A percentile compares a stretch with the other conserved stretches of the same genome.
phyloP scores from a whole-genome alignment of 2,329 filamentous ascomycete genomes.

The Verticillium zaregamsianum region DNA sequence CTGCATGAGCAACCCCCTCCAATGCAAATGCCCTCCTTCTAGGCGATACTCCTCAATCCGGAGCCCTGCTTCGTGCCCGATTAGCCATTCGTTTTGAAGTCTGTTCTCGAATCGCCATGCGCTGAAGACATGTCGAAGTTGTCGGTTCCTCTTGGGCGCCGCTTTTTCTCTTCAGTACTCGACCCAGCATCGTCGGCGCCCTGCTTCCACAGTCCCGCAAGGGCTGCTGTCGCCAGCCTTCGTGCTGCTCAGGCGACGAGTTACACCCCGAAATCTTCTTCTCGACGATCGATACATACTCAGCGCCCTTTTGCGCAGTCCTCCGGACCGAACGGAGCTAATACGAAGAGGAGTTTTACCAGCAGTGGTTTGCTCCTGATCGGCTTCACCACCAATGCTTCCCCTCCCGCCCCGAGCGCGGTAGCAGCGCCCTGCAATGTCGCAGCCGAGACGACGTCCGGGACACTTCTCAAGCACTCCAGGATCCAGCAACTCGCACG shows the following conservation, averaged over 20 bases:
- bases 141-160: constrained; percentile 26
- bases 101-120: constrained; percentile 22
- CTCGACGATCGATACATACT: constrained; percentile 8
- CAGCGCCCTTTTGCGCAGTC: constrained; percentile 4
- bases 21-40: not conserved
- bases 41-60: not conserved
- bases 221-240: constrained; percentile 1
- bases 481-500: constrained; percentile 29
- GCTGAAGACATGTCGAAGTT: constrained; percentile 35
- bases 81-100: not conserved
- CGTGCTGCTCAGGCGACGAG: constrained; percentile 2
- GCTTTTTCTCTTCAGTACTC: constrained; percentile 21
- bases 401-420: constrained; percentile 26
- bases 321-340: constrained; percentile 17
- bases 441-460: constrained; percentile 27
- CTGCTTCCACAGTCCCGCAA: constrained; percentile 1
- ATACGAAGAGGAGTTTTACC: constrained; percentile 46
- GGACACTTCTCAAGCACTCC: constrained; percentile 20
- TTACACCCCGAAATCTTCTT: not conserved
- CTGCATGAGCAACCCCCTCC: not conserved
- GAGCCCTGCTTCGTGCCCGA: not conserved
- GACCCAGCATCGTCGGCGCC: constrained; percentile 14
- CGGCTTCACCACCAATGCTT: constrained; percentile 34
- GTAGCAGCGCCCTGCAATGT: constrained; percentile 34
- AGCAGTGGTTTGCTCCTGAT: constrained; percentile 51